Evolutionary conservation across 2,329 filamentous ascomycete species (phyloP).

Genomic region (Helotiales sp.): DNA sequence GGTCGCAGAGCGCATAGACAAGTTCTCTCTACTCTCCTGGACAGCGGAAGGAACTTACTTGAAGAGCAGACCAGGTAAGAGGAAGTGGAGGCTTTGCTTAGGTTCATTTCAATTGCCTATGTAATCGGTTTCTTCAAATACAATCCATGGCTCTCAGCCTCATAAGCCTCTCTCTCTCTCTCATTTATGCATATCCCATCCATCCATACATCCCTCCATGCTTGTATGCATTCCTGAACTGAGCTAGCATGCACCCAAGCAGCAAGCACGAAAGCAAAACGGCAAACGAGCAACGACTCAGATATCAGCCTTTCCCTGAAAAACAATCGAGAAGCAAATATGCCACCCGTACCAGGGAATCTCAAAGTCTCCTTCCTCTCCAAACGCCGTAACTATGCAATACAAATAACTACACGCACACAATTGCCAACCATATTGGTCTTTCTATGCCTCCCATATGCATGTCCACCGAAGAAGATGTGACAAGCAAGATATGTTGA

Average conservation of each 20-base stretch:
- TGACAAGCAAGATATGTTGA: not conserved
- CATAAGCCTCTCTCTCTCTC: not conserved
- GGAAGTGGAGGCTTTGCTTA: not conserved
- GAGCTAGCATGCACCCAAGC: not conserved
- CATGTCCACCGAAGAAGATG: not conserved
- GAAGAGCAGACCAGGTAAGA: too few relatives aligned
- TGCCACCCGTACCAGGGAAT: not conserved
- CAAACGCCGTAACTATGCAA: constrained; percentile 21
- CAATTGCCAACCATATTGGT: not conserved
- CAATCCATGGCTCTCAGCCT: not conserved
- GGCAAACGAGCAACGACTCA: not conserved
- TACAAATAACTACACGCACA: constrained; percentile 4
- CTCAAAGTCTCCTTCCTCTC: not conserved
- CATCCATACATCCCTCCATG: not conserved
- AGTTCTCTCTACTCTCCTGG: too few relatives aligned
- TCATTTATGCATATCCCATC: not conserved
- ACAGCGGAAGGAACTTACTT: too few relatives aligned
- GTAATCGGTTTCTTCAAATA: not conserved
- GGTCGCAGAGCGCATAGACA: too few relatives aligned
- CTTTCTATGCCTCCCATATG: not conserved
- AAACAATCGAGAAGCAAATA: not conserved
- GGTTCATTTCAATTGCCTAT: constrained; percentile 1
- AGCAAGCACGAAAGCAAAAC: not conserved
- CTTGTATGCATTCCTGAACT: not conserved
- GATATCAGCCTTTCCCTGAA: not conserved